Evolutionary conservation across 306 rosid species (phyloP).

Genomic region (Rubus parviflorus): DNA sequence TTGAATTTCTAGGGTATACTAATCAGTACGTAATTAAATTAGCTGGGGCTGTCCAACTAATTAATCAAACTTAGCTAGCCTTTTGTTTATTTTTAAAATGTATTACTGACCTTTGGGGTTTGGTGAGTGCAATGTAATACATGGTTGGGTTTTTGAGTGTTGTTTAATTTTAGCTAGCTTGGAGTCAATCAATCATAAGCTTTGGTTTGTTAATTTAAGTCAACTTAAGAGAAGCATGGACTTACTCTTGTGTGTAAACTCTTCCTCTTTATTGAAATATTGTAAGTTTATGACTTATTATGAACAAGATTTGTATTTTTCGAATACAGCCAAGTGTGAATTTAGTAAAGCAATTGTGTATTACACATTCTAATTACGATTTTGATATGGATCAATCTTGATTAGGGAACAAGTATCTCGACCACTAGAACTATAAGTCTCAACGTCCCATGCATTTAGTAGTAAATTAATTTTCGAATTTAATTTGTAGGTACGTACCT

Average conservation of each 20-base stretch:
- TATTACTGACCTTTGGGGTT: slow-evolving; percentile 53
- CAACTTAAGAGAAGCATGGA: slow-evolving; percentile 36
- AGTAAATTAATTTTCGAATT: background rate
- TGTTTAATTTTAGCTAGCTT: slow-evolving; percentile 33
- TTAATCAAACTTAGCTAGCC: slow-evolving; percentile 25
- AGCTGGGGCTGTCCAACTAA: slow-evolving; percentile 48
- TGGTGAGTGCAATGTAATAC: slow-evolving; percentile 53
- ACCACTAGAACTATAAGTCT: background rate
- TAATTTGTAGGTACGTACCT: background rate
- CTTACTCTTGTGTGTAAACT: slow-evolving; percentile 35
- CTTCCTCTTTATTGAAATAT: slow-evolving; percentile 4
- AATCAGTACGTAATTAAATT: slow-evolving; percentile 38
- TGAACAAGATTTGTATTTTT: background rate
- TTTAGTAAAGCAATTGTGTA: too few relatives aligned
- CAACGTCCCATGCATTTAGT: background rate
- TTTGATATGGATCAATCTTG: background rate
- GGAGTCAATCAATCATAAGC: slow-evolving; percentile 34
- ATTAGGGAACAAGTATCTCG: background rate
- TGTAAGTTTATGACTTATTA: background rate
- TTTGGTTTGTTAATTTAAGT: slow-evolving; percentile 36
- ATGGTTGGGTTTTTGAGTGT: slow-evolving; percentile 46
- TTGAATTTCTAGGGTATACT: slow-evolving; percentile 49
- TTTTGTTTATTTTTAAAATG: slow-evolving; percentile 14
- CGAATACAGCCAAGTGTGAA: too few relatives aligned
- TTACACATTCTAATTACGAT: too few relatives aligned